These are phyloP conservation scores for Lipomyces oligophaga DNA, from an alignment of 805 yeast genomes.

Conservation along the genomic window DNA sequence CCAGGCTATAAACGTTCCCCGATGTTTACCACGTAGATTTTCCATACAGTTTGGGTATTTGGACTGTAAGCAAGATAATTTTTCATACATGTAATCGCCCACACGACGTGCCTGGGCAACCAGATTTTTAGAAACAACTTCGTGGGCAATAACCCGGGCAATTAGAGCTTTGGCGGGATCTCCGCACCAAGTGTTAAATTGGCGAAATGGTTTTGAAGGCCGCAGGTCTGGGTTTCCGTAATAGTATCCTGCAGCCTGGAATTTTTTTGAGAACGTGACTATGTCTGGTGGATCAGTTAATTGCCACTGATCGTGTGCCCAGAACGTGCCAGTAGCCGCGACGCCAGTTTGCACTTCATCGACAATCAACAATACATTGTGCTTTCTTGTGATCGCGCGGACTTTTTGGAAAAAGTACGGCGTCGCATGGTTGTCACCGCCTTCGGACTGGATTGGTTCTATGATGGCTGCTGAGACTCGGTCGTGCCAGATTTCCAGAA, in stretches of 20 bases:
- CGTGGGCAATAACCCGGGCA: slow-evolving; percentile 68
- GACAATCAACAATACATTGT: slow-evolving; percentile 67
- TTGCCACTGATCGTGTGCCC: slow-evolving; percentile 88
- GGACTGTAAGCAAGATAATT: slow-evolving; percentile 49
- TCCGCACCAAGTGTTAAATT: slow-evolving; percentile 93
- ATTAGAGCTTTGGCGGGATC: slow-evolving; percentile 78
- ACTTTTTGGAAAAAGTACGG: slow-evolving; percentile 74
- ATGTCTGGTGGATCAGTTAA: slow-evolving; percentile 73
- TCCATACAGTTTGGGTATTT: slow-evolving; percentile 51
- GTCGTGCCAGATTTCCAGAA: slow-evolving; percentile 59
- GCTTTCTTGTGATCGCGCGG: slow-evolving; percentile 67
- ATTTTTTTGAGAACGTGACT: slow-evolving; percentile 83
- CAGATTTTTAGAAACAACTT: slow-evolving; percentile 58
- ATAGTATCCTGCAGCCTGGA: slow-evolving; percentile 85
- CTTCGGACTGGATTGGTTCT: slow-evolving; percentile 90
- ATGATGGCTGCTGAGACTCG: slow-evolving; percentile 87
- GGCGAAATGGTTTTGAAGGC: slow-evolving; percentile 78
- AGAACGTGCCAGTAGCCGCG: slow-evolving; percentile 78
- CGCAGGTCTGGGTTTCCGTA: slow-evolving; percentile 68
- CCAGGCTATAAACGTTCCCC: slow-evolving; percentile 84
- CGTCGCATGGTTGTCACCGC: slow-evolving; percentile 87
- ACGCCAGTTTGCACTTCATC: slow-evolving; percentile 91
- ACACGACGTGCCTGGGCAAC: slow-evolving; percentile 53
- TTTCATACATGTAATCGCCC: slow-evolving; percentile 61
- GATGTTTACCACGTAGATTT: slow-evolving; percentile 67